Base-by-base conservation (phyloP, 495 filamentous ascomycete genomes). In the Penicillium alfredii region DNA sequence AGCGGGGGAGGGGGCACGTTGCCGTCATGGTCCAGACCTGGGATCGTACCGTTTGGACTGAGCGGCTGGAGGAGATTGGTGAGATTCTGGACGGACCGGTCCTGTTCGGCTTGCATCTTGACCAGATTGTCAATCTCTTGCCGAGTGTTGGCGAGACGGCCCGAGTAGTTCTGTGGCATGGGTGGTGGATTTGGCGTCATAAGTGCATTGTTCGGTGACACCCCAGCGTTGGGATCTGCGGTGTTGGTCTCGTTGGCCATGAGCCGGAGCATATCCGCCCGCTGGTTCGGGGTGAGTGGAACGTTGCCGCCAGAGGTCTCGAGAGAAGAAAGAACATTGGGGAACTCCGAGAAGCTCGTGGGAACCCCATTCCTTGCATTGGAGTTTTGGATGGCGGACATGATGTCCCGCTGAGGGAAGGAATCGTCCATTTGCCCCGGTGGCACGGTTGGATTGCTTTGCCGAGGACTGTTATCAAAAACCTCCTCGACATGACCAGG, bases 331-430 rank as follows among this genome's bases (percentile, higher is more conserved):
- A 92, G 77, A 14, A 88, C 76, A 35, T 86, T 74, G 4, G 84
- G 77, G 36, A 94, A 82, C 48, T 93, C 81, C 38, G 68, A 63
- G 24, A 71, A 69, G 41, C 58, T 66, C 8, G 69, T 68, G 30
- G 58, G 59, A 44, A 61, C 61, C 19, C 62, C 62, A 39, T 68
- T 73, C 30, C 67, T 76, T 23, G 82, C 81, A 55, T 88, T 90
- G 36, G 81, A 75, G 45, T 82, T 81, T 32, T 88, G 80, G 49
- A 93, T 89, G 34, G 90, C 75, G 44, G 81, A 86, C 78, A 94
- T 84, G 66, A 95, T 94, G 42, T 85, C 81, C 22, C 81, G 75
- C 38, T 80, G 74, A 13, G 77, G 69, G 31, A 45, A 40, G 21
- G 33, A 38, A 28, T 61, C 51, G 8, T 62, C 47, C 48, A 45